Evolutionary conservation across 2,329 filamentous ascomycete genomes (phyloP).

Genomic region (Calonectria montana): DNA sequence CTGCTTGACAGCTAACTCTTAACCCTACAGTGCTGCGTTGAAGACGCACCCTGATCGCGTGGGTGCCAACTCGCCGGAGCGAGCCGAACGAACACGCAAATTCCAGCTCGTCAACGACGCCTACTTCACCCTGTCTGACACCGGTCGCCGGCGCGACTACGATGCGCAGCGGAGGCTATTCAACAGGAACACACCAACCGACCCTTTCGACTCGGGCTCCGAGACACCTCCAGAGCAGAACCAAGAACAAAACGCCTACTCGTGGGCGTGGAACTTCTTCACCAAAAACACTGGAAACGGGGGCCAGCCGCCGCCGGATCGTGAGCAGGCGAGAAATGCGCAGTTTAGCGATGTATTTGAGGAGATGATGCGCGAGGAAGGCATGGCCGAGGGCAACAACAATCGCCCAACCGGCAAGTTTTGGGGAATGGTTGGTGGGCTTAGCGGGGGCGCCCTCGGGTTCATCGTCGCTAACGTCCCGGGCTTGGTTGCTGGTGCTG

Average conservation of each 20-base stretch:
- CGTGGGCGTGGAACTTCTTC: slow-evolving; percentile 81
- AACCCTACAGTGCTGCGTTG: slow-evolving; percentile 77
- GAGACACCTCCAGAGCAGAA: slow-evolving; percentile 56
- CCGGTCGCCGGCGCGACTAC: slow-evolving; percentile 82
- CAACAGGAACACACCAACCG: slow-evolving; percentile 43
- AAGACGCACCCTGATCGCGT: slow-evolving; percentile 96
- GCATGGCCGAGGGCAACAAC: slow-evolving; percentile 78
- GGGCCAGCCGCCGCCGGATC: slow-evolving; percentile 48
- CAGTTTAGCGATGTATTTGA: slow-evolving; percentile 93
- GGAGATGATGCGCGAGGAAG: slow-evolving; percentile 89
- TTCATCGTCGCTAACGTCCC: slow-evolving; percentile 96
- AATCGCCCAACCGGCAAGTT: slow-evolving; percentile 76
- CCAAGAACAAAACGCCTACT: slow-evolving; percentile 64
- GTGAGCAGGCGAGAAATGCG: slow-evolving; percentile 72
- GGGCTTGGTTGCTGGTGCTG: slow-evolving; percentile 87
- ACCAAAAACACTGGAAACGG: slow-evolving; percentile 46
- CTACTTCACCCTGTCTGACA: slow-evolving; percentile 90
- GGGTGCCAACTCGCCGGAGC: slow-evolving; percentile 83
- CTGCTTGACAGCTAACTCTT: slow-evolving; percentile 20
- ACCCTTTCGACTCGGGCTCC: slow-evolving; percentile 57
- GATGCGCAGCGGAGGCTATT: slow-evolving; percentile 70
- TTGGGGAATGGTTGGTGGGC: slow-evolving; percentile 86
- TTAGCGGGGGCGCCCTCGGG: slow-evolving; percentile 89
- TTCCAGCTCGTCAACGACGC: slow-evolving; percentile 95
- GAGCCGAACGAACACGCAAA: slow-evolving; percentile 81